A percentile compares a stretch with the other conserved stretches of the same genome.
Evolutionary conservation across 148 eudicot species (phyloP).

Genomic region (Rhododendron ferrugineum): DNA sequence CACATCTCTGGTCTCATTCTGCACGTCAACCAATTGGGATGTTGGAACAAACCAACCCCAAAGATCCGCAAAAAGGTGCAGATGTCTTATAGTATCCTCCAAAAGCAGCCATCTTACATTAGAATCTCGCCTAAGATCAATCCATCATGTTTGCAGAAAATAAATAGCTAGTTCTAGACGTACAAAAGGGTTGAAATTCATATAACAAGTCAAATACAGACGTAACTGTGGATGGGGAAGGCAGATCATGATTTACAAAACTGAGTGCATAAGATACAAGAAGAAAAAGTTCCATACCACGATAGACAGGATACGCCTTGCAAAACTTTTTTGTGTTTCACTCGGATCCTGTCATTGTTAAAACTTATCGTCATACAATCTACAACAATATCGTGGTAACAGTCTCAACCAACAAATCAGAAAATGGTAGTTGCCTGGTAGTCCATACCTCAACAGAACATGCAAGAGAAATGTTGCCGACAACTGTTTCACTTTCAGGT

Average conservation of each 20-base stretch:
- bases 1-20: not conserved
- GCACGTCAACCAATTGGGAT: not conserved
- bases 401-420: constrained; percentile 15
- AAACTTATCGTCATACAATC: not conserved
- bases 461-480: constrained; percentile 63
- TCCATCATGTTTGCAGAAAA: not conserved
- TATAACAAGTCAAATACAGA: not conserved
- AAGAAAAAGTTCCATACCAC: constrained; percentile 47
- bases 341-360: constrained; percentile 57
- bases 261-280: not conserved
- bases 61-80: not conserved
- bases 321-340: constrained; percentile 83
- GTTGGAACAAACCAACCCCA: not conserved
- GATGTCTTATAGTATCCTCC: not conserved
- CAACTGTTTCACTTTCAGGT: constrained; percentile 26
- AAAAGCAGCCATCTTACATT: not conserved
- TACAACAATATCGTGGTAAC: constrained; percentile 11
- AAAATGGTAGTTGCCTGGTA: not conserved
- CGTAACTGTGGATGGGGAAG: too few relatives aligned
- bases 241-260: not conserved
- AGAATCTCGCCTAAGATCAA: not conserved
- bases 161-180: not conserved
- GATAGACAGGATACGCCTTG: constrained; percentile 65
- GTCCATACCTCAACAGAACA: constrained; percentile 70
- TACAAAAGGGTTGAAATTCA: not conserved